A percentile compares a stretch with the other conserved stretches of the same genome.
Evolutionary conservation across 106 monocot species (phyloP).

Genomic region (Acanthochlamys bracteata): DNA sequence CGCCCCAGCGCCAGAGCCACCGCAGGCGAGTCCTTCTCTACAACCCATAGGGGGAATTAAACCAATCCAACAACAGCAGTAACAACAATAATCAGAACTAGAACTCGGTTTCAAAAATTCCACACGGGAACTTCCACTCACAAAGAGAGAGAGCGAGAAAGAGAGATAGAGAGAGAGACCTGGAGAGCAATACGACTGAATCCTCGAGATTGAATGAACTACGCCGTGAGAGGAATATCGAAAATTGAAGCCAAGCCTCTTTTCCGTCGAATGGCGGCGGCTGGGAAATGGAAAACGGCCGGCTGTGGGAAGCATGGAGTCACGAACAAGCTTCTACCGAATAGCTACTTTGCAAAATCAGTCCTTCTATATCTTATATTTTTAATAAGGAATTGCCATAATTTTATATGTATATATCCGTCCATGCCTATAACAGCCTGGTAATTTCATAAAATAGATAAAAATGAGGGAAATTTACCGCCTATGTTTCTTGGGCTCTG

Average conservation of each 20-base stretch:
- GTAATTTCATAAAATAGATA: no score
- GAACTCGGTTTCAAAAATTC: background rate
- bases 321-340: no score
- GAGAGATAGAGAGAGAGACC: constrained; percentile 9
- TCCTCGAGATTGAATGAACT: constrained; percentile 27
- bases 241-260: constrained; percentile 29
- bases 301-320: no score
- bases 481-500: no score
- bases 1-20: constrained; percentile 52
- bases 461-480: no score
- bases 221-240: constrained; percentile 30
- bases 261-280: background rate
- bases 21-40: constrained; percentile 59
- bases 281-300: no score
- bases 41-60: constrained; percentile 87
- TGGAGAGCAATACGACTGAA: constrained; percentile 30
- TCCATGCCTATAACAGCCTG: no score
- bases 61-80: background rate
- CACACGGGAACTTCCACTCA: background rate
- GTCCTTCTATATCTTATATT: no score
- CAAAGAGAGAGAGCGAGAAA: background rate
- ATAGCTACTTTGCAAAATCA: no score
- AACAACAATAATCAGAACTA: background rate
- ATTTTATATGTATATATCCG: no score
- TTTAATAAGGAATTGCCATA: no score